These are phyloP conservation scores for Russula virescens DNA, from an alignment of 768 basidiomycete genomes.

Conservation along the genomic window DNA sequence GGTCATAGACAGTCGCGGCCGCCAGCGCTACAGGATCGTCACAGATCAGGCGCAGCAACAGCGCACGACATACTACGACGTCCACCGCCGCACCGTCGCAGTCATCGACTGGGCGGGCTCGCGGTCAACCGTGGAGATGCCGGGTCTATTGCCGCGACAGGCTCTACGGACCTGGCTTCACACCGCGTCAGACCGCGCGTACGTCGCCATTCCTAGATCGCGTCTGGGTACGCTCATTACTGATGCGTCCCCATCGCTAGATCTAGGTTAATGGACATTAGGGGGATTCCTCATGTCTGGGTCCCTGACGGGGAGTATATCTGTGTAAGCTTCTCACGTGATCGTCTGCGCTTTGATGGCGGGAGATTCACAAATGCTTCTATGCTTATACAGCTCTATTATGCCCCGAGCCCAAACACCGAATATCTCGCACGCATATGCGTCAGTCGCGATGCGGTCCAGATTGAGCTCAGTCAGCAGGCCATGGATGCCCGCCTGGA, in stretches of 20 bases:
- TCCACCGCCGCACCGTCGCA: slow-evolving; percentile 20
- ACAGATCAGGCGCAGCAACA: slow-evolving; percentile 18
- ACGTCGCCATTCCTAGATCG: background rate
- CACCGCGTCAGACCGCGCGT: slow-evolving; percentile 18
- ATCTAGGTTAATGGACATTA: slow-evolving; percentile 22
- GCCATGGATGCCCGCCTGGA: slow-evolving; percentile 21
- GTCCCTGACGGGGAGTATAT: slow-evolving; percentile 22
- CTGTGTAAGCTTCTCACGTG: slow-evolving; percentile 10
- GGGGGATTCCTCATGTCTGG: slow-evolving; percentile 21
- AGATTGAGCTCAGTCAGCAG: slow-evolving; percentile 19
- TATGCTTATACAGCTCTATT: slow-evolving; percentile 9
- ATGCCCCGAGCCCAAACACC: slow-evolving; percentile 1
- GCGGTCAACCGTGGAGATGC: slow-evolving; percentile 19
- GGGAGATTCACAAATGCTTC: background rate
- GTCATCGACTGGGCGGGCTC: slow-evolving; percentile 18
- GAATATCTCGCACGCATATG: slow-evolving; percentile 17
- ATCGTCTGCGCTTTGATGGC: too few species aligned
- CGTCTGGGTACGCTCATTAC: background rate
- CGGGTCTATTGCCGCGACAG: slow-evolving; percentile 20
- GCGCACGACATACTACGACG: slow-evolving; percentile 18
- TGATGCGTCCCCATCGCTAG: background rate
- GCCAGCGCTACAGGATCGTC: slow-evolving; percentile 13
- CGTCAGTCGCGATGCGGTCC: slow-evolving; percentile 14
- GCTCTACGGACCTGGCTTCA: slow-evolving; percentile 20
- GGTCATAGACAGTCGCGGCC: slow-evolving; percentile 20